A percentile compares a stretch with the other conserved stretches of the same genome.
These are phyloP conservation scores for Athelia sp. DNA, from an alignment of 1,284 basidiomycete species.

Conservation along the genomic window DNA sequence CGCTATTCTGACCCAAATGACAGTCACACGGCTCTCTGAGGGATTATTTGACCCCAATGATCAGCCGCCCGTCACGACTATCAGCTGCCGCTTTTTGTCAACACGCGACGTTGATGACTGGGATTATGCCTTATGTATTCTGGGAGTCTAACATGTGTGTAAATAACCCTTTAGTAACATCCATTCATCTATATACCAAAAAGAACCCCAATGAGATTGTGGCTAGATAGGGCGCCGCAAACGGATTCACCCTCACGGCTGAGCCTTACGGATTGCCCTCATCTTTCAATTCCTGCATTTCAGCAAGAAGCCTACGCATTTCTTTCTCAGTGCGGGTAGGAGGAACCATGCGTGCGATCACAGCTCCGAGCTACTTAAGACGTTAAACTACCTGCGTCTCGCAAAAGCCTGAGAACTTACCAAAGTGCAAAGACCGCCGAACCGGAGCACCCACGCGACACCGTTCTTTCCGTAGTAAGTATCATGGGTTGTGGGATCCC, in stretches of 20 bases:
- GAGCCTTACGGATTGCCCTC: constrained; percentile 42
- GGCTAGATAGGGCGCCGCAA: not conserved
- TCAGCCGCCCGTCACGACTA: constrained; percentile 40
- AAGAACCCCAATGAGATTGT: no score
- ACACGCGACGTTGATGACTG: constrained; percentile 40
- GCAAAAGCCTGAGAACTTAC: constrained; percentile 27
- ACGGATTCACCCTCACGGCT: constrained; percentile 1
- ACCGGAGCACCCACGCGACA: constrained; percentile 90
- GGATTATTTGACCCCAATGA: constrained; percentile 16
- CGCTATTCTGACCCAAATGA: not conserved
- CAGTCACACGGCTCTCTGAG: constrained; percentile 15
- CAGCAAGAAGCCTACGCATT: constrained; percentile 75
- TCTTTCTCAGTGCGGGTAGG: constrained; percentile 87
- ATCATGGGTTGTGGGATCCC: constrained; percentile 38
- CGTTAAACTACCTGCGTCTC: constrained; percentile 4
- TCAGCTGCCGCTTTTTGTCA: constrained; percentile 51
- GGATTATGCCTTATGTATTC: constrained; percentile 54
- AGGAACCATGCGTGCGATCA: constrained; percentile 74
- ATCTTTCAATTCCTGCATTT: constrained; percentile 67
- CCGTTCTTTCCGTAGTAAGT: constrained; percentile 79
- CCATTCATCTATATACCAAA: no score
- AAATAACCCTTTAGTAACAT: no score
- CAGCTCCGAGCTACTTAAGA: constrained; percentile 49
- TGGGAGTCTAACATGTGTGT: constrained; percentile 15
- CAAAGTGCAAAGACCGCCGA: constrained; percentile 83